Conservation (phyloP, 2,329 filamentous ascomycete species). For the Coniochaeta sp. region DNA sequence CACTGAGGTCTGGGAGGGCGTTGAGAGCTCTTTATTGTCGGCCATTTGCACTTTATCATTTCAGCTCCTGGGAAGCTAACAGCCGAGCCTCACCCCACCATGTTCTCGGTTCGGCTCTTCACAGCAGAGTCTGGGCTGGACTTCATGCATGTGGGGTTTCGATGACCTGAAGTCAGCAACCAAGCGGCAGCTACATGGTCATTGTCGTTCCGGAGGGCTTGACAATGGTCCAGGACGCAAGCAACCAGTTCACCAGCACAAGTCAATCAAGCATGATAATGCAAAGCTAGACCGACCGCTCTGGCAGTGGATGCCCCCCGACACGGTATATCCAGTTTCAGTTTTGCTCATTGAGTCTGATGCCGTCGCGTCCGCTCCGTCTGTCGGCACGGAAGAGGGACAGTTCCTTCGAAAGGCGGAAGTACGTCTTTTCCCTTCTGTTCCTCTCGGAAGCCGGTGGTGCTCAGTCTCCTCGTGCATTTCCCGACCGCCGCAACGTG, state of each 20-base stretch:
- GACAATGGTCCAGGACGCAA: background rate
- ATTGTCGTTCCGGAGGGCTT: background rate
- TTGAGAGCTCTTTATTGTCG: background rate
- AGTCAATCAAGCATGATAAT: background rate
- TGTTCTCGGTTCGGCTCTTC: background rate
- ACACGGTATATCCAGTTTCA: background rate
- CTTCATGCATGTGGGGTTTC: background rate
- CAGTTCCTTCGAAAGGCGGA: background rate
- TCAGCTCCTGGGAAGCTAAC: background rate
- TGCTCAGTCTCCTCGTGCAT: conserved; percentile 3
- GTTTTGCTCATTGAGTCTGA: background rate
- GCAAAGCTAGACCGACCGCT: background rate
- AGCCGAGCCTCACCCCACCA: background rate
- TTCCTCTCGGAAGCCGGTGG: background rate
- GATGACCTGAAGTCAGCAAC: background rate
- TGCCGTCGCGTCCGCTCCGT: background rate
- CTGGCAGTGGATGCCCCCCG: background rate
- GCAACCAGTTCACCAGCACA: background rate
- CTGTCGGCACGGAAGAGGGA: background rate
- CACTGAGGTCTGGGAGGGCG: background rate
- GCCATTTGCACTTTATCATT: background rate
- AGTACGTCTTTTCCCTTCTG: background rate
- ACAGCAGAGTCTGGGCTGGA: background rate
- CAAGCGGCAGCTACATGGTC: background rate
- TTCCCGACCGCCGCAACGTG: conserved; percentile 8